Evolutionary conservation across 2,329 filamentous ascomycete species (phyloP).

Genomic region (Sarocladium kiliense): DNA sequence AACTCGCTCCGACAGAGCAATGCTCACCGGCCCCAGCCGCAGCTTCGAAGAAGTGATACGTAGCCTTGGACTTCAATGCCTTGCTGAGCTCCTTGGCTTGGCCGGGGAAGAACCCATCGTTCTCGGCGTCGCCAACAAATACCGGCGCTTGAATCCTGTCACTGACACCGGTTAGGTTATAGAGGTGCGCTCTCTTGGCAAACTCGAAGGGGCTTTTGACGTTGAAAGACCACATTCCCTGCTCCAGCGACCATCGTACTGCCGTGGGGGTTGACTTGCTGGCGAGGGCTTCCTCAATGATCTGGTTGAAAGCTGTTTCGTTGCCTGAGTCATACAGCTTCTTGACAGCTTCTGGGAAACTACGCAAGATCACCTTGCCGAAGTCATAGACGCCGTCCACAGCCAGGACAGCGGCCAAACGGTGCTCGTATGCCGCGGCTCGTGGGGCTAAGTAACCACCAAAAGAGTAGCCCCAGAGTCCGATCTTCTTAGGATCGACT

Average conservation of each 20-base stretch:
- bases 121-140: constrained; percentile 9
- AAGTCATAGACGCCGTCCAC: constrained; percentile 31
- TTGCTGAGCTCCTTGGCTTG: constrained; percentile 7
- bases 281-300: neutral
- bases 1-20: constrained; percentile 13
- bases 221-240: constrained; percentile 28
- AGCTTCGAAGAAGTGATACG: constrained; percentile 3
- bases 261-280: constrained; percentile 10
- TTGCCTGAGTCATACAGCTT: constrained; percentile 11
- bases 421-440: constrained; percentile 38
- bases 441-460: constrained; percentile 34
- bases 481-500: constrained; percentile 28
- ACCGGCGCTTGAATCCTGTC: constrained; percentile 14
- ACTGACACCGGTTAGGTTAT: constrained; percentile 14
- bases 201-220: constrained; percentile 22
- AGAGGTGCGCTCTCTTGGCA: constrained; percentile 13
- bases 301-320: constrained; percentile 15
- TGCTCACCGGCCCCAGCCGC: constrained; percentile 14
- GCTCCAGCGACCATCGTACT: constrained; percentile 23
- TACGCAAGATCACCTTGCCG: constrained; percentile 9
- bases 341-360: constrained; percentile 5
- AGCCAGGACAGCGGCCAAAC: constrained; percentile 29
- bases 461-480: constrained; percentile 34
- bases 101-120: constrained; percentile 10
- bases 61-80: neutral